Percentiles rank a stretch among this genome's conserved stretches.
phyloP scores from a whole-genome alignment of 495 filamentous ascomycete species.

The Massariosphaeria phaeospora region DNA sequence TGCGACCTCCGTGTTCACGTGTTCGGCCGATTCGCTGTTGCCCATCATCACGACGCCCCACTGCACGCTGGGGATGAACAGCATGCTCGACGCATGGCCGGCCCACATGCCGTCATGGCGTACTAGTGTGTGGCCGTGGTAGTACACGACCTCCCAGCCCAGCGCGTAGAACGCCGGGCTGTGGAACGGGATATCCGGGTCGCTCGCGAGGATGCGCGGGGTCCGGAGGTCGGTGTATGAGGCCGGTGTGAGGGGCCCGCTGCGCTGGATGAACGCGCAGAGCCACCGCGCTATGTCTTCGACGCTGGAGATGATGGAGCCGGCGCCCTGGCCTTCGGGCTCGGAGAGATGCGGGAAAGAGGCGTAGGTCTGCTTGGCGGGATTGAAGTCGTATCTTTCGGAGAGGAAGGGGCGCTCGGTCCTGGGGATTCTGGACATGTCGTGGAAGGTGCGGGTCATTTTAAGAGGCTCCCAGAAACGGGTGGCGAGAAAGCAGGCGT shows the following conservation, averaged over 20 bases:
- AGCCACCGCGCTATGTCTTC: neutral
- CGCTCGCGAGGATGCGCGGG: neutral
- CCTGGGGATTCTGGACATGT: neutral
- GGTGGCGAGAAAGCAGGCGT: neutral
- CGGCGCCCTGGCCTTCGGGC: neutral
- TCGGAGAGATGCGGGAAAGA: neutral
- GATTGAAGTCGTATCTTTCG: neutral
- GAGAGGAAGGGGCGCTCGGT: no score
- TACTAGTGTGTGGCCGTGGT: neutral
- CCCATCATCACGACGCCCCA: conserved; percentile 3
- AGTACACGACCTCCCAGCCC: neutral
- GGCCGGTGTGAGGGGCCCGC: neutral
- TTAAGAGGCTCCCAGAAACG: neutral
- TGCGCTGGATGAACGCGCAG: neutral
- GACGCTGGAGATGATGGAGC: neutral
- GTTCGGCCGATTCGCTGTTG: neutral
- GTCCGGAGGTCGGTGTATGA: neutral
- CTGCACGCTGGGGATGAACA: neutral
- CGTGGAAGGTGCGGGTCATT: neutral
- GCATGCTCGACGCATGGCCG: neutral
- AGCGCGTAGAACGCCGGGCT: neutral
- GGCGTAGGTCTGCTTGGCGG: neutral
- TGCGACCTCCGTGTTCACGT: neutral
- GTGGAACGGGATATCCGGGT: neutral
- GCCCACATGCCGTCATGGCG: neutral